Evolutionary conservation across 2,329 filamentous ascomycete genomes (phyloP), one percentile per base, ranked within the genome.

Genomic region (Cladosporium austrohemisphaericum): DNA sequence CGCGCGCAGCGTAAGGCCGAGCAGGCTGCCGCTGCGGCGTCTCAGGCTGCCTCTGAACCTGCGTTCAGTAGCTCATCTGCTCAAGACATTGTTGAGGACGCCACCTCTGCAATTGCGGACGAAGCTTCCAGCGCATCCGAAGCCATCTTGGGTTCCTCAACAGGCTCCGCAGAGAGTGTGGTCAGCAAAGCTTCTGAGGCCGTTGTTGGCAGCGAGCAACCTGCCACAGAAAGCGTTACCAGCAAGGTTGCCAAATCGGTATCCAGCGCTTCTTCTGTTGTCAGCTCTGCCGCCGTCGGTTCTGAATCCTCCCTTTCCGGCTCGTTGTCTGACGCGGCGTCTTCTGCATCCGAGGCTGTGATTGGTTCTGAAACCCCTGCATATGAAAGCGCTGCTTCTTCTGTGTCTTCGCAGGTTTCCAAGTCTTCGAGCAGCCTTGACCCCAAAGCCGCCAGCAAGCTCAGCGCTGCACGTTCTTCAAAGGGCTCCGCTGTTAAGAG

Each of bases 161-260:
- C 74, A 10, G 72, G 74, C 2, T 73, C 71, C 62, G 69, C 71
- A 3, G 76, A 79, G 49, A 80, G 80, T 11, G 62, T 74, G 4
- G 72, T 73, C 3, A 77, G 74, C 43, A 69, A 76, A 55, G 76
- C 73, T 6, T 80, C 80, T 37, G 26, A 41, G 28, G 49, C 49
- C 33, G n/a, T 51, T 10, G 26, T 51, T 23, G 49, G 49, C 8
- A 40, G 52, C 50, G 32, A 50, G 43, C 22, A 57, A 52, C 46
- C 41, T 45, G 44, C 18, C 29, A 32, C 43, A 5, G 50, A 49
- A 29, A 51, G 51, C 37, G 51, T 51, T 7, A 44, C 52, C 5
- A 52, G 52, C 47, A 44, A 56, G 18, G 50, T 43, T 10, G 49
- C 49, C 7, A 14, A 25, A 28, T 43, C 55, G 11, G 57, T 60